These are phyloP conservation scores for Coniella vitis DNA, from an alignment of 2,329 filamentous ascomycete species.

Conservation along the genomic window DNA sequence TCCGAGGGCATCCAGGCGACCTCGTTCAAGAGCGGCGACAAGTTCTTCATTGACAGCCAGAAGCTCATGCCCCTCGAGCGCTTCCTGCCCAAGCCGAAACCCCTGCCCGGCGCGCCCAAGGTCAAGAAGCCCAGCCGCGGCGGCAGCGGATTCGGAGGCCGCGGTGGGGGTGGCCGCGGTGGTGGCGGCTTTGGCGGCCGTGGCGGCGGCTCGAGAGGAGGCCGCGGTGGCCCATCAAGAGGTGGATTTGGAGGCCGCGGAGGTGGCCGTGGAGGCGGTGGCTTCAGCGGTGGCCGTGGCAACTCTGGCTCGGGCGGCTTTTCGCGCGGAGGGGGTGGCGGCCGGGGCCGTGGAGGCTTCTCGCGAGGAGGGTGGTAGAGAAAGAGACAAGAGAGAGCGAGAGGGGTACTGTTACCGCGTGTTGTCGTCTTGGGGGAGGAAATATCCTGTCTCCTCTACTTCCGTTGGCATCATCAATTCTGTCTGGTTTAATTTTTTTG, in stretches of 20 bases:
- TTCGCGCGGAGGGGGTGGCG: conserved; percentile 24
- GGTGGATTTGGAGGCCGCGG: conserved; percentile 20
- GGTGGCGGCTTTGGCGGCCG: conserved; percentile 24
- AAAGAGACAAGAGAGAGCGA: conserved; percentile 11
- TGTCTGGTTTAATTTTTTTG: too few relatives aligned
- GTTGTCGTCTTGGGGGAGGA: too few relatives aligned
- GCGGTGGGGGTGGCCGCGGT: conserved; percentile 32
- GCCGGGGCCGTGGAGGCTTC: conserved; percentile 28
- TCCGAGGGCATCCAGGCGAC: conserved; percentile 91
- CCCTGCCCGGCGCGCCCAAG: conserved; percentile 51
- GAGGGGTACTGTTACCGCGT: conserved; percentile 4
- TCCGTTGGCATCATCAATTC: too few relatives aligned
- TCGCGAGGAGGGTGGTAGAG: conserved; percentile 21
- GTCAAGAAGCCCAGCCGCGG: conserved; percentile 53
- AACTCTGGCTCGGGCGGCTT: conserved; percentile 19
- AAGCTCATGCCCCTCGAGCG: conserved; percentile 92
- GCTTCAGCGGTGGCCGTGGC: conserved; percentile 17
- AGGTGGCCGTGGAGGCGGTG: conserved; percentile 24
- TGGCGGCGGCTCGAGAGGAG: conserved; percentile 21
- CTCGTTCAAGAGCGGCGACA: conserved; percentile 93
- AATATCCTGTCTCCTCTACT: too few relatives aligned
- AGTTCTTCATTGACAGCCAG: conserved; percentile 92
- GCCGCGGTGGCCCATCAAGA: conserved; percentile 24
- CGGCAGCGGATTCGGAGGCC: conserved; percentile 44
- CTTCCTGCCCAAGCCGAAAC: conserved; percentile 94